A percentile compares a stretch with the other conserved stretches of the same genome.
Conservation (phyloP, 2,329 filamentous ascomycete species). For the Chaetomium sp. region DNA sequence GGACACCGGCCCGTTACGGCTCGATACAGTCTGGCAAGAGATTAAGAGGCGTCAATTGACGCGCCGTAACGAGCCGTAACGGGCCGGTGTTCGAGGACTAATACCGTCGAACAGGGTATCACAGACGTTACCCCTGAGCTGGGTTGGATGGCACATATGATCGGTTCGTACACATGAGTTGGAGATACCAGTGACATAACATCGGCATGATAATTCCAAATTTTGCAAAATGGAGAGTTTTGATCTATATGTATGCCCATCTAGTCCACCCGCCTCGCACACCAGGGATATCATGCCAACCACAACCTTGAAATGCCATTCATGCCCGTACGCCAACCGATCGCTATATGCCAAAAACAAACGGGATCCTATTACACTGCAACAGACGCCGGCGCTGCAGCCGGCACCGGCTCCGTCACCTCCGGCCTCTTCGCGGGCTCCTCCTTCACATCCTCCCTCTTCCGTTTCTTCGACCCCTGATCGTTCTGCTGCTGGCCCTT, state of each 20-base stretch:
- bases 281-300: constrained; percentile 24
- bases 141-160: not conserved
- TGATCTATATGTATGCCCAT: not conserved
- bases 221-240: not conserved
- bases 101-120: too few relatives aligned
- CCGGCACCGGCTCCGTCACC: constrained; percentile 11
- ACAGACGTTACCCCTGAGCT: too few relatives aligned
- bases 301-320: constrained; percentile 7
- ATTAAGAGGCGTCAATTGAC: too few relatives aligned
- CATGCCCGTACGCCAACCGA: constrained; percentile 8
- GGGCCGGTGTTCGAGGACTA: too few relatives aligned
- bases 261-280: not conserved
- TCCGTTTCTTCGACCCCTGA: constrained; percentile 28
- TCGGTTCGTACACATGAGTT: not conserved
- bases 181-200: not conserved
- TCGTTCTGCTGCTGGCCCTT: constrained; percentile 38
- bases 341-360: constrained; percentile 12
- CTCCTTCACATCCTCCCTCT: constrained; percentile 40
- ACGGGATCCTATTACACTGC: constrained; percentile 17
- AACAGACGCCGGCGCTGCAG: constrained; percentile 14
- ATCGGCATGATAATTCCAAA: not conserved
- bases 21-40: too few relatives aligned
- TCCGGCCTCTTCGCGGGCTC: constrained; percentile 12
- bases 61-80: too few relatives aligned
- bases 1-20: too few relatives aligned